phyloP scores from a whole-genome alignment of 371 early-diverging fungal species.

The Nematocida major region DNA sequence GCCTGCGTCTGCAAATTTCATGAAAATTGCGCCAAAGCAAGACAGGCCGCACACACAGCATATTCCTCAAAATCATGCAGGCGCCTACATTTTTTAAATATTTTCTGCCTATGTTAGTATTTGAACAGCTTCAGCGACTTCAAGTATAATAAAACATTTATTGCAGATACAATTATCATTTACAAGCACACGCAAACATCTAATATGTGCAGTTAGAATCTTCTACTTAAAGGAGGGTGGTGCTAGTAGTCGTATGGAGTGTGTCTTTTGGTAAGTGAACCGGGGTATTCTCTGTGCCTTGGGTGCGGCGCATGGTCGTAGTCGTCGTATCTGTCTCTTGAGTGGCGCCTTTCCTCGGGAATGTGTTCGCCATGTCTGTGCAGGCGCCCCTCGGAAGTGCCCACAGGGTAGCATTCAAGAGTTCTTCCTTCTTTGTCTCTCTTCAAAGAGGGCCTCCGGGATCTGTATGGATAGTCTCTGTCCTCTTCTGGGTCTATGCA shows the following conservation, averaged over 20 bases:
- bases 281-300: background rate
- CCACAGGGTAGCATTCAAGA: background rate
- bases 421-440: background rate
- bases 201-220: background rate
- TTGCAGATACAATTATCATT: background rate
- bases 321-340: background rate
- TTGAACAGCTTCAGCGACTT: too few relatives aligned
- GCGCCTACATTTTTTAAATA: too few relatives aligned
- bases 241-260: background rate
- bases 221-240: too few relatives aligned
- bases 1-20: background rate
- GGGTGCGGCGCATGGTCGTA: background rate
- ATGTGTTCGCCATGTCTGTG: background rate
- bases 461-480: background rate
- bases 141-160: background rate
- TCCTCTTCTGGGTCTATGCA: background rate
- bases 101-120: too few relatives aligned
- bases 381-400: background rate
- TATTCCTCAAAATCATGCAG: too few relatives aligned
- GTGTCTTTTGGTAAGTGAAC: background rate
- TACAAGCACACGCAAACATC: background rate
- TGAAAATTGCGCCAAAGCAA: background rate
- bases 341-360: background rate
- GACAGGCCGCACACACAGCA: background rate
- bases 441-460: background rate